Evolutionary conservation across 345 rosid species (phyloP), one percentile per base, ranked within the genome.

Genomic region (Salix purpurea): DNA sequence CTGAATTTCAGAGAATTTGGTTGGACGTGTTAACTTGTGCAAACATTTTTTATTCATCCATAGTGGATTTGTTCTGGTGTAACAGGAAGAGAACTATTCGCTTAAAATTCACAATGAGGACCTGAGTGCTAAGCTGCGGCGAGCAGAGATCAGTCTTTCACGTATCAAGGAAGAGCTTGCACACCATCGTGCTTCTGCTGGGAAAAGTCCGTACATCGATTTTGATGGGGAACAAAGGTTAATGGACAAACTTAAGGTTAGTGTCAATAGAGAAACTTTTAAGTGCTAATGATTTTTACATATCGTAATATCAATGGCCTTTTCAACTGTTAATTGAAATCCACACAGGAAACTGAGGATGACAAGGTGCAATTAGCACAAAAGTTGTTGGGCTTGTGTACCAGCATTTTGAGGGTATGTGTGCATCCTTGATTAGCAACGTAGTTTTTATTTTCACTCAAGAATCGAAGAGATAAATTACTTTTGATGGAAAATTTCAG

Each of bases 21-120:
- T 71, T 39, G 60, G 66, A 13, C 65, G 14, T 19, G 10, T 19
- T 52, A 52, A 52, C 24, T 52, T 46, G 18, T 14, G 18, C 52
- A 46, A 46, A 14, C 4, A 14, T 4, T 14, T 4, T 46, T 12
- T 28, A 40, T 69, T 62, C 42, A 48, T 9, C 61, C 28, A 54
- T 44, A 60, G 0, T 5, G 65, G 15, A 64, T 66, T 40, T 54
- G 12, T 80, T 32, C 19, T 64, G 7, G 64, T 81, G 76, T 82
- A 82, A 88, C 80, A 95, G 99, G 99, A 93, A 83, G 98, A 93
- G 88, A 96, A 93, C 83, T 91, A 89, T 77, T 78, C 75, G 71
- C 91, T 96, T 34, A 96, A 88, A 82, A 64, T 77, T 73, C 92
- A 92, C 80, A 93, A 89, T 37, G 96, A 92, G 75, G 98, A 93